Conservation (phyloP, 345 rosid genomes). For the Corchorus capsularis region DNA sequence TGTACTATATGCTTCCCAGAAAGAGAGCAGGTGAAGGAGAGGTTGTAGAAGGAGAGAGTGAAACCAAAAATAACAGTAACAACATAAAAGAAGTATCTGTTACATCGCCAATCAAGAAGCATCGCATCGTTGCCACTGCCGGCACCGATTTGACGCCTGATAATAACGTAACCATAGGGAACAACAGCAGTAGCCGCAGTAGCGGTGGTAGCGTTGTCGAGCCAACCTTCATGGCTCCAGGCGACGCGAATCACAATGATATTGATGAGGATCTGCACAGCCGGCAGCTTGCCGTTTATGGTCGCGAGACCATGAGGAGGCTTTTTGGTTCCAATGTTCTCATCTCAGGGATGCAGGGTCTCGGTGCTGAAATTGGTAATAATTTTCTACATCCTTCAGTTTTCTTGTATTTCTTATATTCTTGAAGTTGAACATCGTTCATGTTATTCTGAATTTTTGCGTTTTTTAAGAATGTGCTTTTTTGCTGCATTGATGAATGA, state of each 20-base stretch:
- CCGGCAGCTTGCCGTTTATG: constrained; percentile 97
- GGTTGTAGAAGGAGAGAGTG: constrained; percentile 53
- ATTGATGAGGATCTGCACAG: constrained; percentile 99
- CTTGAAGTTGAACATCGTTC: too few species aligned
- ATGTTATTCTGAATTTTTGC: neutral
- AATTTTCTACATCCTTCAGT: neutral
- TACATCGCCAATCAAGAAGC: constrained; percentile 58
- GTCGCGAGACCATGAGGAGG: constrained; percentile 96
- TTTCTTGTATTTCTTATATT: neutral
- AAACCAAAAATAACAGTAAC: constrained; percentile 28
- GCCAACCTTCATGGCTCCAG: constrained; percentile 62
- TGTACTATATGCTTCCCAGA: constrained; percentile 96
- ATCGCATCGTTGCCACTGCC: constrained; percentile 32
- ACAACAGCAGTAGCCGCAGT: constrained; percentile 24
- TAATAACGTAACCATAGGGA: constrained; percentile 26
- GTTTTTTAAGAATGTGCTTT: neutral
- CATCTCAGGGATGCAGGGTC: constrained; percentile 91
- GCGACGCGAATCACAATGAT: constrained; percentile 58
- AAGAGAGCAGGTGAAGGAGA: constrained; percentile 79
- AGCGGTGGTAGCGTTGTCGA: constrained; percentile 22
- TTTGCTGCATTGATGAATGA: neutral
- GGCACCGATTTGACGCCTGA: constrained; percentile 30
- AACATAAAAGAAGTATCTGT: constrained; percentile 16
- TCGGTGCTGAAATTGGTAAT: constrained; percentile 97
- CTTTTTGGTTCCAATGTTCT: constrained; percentile 90